A percentile compares a stretch with the other conserved stretches of the same genome.
Evolutionary conservation across 371 early-diverging fungal species (phyloP).

Genomic region (Mucor racemosus): DNA sequence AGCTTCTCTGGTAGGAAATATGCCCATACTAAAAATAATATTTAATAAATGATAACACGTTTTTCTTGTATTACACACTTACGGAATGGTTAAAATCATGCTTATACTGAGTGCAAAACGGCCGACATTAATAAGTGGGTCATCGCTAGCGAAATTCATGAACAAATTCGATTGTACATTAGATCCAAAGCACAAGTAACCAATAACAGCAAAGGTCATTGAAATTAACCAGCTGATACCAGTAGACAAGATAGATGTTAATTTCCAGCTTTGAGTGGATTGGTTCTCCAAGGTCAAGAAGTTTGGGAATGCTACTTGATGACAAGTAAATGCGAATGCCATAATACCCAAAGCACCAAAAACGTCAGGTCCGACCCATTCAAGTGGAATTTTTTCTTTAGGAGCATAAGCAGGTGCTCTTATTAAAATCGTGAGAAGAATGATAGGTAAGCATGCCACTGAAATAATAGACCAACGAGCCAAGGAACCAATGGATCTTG

Average conservation of each 20-base stretch:
- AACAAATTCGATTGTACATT: conserved; percentile 62
- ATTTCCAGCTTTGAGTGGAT: conserved; percentile 49
- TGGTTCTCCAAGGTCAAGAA: conserved; percentile 54
- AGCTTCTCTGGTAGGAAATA: conserved; percentile 60
- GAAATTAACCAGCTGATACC: conserved; percentile 55
- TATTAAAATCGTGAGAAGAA: conserved; percentile 54
- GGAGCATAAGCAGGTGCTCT: conserved; percentile 60
- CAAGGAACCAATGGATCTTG: conserved; percentile 64
- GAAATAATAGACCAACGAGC: conserved; percentile 62
- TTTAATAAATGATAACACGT: background rate
- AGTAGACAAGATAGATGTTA: conserved; percentile 52
- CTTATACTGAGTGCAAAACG: conserved; percentile 58
- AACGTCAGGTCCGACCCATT: conserved; percentile 54
- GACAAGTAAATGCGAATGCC: conserved; percentile 67
- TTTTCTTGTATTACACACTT: conserved; percentile 19
- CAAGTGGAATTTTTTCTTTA: conserved; percentile 39
- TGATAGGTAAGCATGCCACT: conserved; percentile 56
- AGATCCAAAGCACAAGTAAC: conserved; percentile 59
- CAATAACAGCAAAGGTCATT: conserved; percentile 60
- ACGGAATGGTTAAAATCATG: conserved; percentile 64
- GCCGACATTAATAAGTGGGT: conserved; percentile 58
- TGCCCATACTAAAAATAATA: conserved; percentile 34
- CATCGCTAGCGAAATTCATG: conserved; percentile 58
- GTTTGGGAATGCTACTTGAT: conserved; percentile 64
- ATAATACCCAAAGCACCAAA: conserved; percentile 66